Conservation (phyloP, 1,139 yeast genomes). For the Blastobotrys ciferrii region DNA sequence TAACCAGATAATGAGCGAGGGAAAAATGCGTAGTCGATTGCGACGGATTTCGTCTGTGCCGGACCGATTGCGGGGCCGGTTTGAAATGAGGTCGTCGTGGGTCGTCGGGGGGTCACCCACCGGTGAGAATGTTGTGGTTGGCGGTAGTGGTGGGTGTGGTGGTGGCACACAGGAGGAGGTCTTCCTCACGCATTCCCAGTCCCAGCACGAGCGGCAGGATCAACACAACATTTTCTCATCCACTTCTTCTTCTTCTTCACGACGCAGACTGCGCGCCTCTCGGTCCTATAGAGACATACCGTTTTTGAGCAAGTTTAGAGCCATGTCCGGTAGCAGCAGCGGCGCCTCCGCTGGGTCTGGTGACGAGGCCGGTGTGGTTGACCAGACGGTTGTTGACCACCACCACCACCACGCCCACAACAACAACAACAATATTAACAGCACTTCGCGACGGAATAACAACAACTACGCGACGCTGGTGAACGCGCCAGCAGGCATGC, state of each 20-base stretch:
- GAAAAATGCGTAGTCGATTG: background rate
- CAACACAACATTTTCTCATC: background rate
- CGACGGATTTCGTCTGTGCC: background rate
- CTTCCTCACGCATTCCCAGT: constrained; percentile 1
- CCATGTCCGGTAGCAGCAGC: background rate
- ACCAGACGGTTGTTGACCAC: constrained; percentile 1
- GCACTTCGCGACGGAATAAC: background rate
- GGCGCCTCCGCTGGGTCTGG: background rate
- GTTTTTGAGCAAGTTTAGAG: constrained; percentile 4
- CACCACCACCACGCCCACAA: background rate
- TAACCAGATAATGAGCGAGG: too few species aligned
- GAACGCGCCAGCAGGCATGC: constrained; percentile 16
- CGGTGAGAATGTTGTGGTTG: too few species aligned
- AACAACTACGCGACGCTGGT: constrained; percentile 23
- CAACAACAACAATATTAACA: too few species aligned
- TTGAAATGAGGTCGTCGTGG: background rate
- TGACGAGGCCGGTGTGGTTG: background rate
- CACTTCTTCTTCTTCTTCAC: constrained; percentile 2
- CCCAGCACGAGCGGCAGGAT: background rate
- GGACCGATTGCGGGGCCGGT: background rate
- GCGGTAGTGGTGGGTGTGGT: too few species aligned
- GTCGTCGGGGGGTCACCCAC: background rate
- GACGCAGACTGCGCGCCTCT: constrained; percentile 1
- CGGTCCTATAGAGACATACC: constrained; percentile 6
- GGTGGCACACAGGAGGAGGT: background rate